Percentiles rank a stretch among this genome's conserved stretches.
phyloP scores from a whole-genome alignment of 2,329 filamentous ascomycete genomes.

The Colletotrichum abscissum region DNA sequence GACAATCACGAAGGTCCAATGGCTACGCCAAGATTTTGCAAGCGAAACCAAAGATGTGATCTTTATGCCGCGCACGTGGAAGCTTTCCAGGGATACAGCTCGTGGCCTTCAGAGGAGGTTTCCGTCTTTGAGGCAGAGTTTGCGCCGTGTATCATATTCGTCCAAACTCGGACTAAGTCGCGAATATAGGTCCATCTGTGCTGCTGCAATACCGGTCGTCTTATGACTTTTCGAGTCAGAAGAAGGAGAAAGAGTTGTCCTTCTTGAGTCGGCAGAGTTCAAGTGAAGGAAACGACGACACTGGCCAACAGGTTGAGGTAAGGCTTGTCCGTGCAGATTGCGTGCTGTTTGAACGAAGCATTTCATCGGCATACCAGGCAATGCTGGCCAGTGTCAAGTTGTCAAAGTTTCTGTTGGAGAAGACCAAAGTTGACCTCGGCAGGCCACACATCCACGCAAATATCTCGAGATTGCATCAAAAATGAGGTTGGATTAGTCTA shows the following conservation, averaged over 20 bases:
- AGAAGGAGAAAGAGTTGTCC: background rate
- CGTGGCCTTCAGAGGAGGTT: background rate
- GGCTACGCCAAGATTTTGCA: conserved; percentile 46
- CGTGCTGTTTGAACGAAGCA: background rate
- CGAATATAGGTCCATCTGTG: background rate
- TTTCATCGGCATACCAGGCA: background rate
- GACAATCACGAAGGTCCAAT: conserved; percentile 40
- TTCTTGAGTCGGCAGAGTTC: background rate
- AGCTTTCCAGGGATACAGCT: background rate
- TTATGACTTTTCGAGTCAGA: conserved; percentile 4
- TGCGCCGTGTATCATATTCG: conserved; percentile 13
- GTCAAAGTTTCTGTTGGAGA: background rate
- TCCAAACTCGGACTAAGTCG: conserved; percentile 9
- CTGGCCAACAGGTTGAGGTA: background rate
- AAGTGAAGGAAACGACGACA: background rate
- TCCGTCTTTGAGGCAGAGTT: background rate
- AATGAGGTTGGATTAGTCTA: background rate
- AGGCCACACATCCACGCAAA: background rate
- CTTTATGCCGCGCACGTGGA: background rate
- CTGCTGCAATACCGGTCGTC: background rate
- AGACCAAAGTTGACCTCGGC: background rate
- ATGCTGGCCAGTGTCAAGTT: background rate
- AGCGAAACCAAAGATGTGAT: conserved; percentile 43
- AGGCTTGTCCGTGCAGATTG: background rate
- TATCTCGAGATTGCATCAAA: background rate